Evolutionary conservation across 2,329 filamentous ascomycete species (phyloP).

Genomic region (Endocalyx cinctus): DNA sequence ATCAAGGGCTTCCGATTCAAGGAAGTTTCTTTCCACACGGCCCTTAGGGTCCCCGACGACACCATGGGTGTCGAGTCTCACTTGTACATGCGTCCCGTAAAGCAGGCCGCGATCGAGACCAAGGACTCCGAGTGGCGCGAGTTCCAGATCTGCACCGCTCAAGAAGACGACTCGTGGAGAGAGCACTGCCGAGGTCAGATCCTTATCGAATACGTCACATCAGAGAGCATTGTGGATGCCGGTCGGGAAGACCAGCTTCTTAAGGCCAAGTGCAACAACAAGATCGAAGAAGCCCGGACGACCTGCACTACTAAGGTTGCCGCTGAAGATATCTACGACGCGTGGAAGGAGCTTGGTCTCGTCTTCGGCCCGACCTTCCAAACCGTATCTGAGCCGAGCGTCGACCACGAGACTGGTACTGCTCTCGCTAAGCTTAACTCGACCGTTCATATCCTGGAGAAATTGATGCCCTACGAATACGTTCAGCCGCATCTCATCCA

Average conservation of each 20-base stretch:
- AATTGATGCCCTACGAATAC: conserved; percentile 11
- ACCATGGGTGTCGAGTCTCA: conserved; percentile 11
- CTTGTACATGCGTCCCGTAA: conserved; percentile 10
- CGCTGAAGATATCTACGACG: conserved; percentile 9
- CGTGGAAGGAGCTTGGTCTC: conserved; percentile 8
- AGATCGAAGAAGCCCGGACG: too few species aligned
- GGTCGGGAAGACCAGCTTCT: conserved; percentile 3
- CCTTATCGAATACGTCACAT: conserved; percentile 7
- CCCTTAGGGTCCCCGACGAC: conserved; percentile 10
- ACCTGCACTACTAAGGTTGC: too few species aligned
- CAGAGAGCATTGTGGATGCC: conserved; percentile 2
- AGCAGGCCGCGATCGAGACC: not conserved
- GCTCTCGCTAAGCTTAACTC: conserved; percentile 7
- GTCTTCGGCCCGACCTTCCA: conserved; percentile 13
- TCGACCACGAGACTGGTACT: not conserved
- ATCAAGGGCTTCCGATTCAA: conserved; percentile 12
- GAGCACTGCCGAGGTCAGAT: conserved; percentile 13
- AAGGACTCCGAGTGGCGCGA: conserved; percentile 6
- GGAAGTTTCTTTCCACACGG: conserved; percentile 15
- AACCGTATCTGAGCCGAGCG: conserved; percentile 8
- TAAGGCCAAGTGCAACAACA: not conserved
- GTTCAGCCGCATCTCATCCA: conserved; percentile 13
- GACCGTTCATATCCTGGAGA: conserved; percentile 3
- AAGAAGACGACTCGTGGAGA: conserved; percentile 10
- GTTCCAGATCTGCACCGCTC: conserved; percentile 13